A percentile compares a stretch with the other conserved stretches of the same genome.
phyloP scores from a whole-genome alignment of 345 rosid genomes.

The Brassica rapa region DNA sequence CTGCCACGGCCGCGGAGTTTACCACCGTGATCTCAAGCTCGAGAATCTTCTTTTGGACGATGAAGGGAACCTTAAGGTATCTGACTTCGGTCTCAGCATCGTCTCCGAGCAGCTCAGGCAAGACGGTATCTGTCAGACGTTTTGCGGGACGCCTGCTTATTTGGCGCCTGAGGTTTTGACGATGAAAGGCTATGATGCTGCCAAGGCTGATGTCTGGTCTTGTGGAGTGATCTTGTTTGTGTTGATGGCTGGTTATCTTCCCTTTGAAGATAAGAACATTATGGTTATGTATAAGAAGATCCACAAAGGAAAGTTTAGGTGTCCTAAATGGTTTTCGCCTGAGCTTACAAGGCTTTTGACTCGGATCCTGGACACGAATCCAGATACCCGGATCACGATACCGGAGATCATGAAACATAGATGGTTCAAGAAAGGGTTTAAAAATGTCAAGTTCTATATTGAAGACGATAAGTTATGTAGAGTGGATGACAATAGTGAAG shows the following conservation, averaged over 20 bases:
- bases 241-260: slow-evolving; percentile 77
- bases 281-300: slow-evolving; percentile 80
- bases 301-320: slow-evolving; percentile 71
- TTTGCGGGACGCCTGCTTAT: slow-evolving; percentile 81
- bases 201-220: slow-evolving; percentile 92
- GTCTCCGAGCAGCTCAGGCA: slow-evolving; percentile 69
- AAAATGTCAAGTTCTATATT: slow-evolving; percentile 53
- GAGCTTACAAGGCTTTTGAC: slow-evolving; percentile 66
- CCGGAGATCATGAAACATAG: slow-evolving; percentile 65
- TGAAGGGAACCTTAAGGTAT: slow-evolving; percentile 65
- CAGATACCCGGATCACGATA: slow-evolving; percentile 72
- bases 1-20: slow-evolving; percentile 86
- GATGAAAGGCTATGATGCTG: slow-evolving; percentile 83
- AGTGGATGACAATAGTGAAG: slow-evolving; percentile 42
- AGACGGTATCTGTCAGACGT: slow-evolving; percentile 72
- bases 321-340: slow-evolving; percentile 83
- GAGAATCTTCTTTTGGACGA: slow-evolving; percentile 83
- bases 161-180: slow-evolving; percentile 84
- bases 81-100: slow-evolving; percentile 85
- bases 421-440: slow-evolving; percentile 74
- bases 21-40: slow-evolving; percentile 90
- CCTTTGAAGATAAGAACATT: slow-evolving; percentile 79
- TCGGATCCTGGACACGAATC: slow-evolving; percentile 76
- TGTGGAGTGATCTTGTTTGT: slow-evolving; percentile 87
- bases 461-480: slow-evolving; percentile 42